Evolutionary conservation across 2,329 filamentous ascomycete genomes (phyloP).

Genomic region (Venturiaceae sp.): DNA sequence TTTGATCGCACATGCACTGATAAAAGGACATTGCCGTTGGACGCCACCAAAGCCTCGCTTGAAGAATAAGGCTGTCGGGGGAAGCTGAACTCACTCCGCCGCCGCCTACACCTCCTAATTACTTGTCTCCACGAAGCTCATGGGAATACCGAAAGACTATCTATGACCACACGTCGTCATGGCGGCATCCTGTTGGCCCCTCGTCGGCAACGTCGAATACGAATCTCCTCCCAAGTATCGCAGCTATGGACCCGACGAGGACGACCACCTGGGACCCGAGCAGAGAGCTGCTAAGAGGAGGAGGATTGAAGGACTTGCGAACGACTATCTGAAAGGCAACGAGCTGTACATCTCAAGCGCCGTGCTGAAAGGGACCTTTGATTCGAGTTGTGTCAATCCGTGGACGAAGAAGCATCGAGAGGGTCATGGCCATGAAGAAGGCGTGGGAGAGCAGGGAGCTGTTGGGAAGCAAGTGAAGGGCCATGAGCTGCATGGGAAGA

Average conservation of each 20-base stretch:
- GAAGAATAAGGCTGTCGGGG: neutral
- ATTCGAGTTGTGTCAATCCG: constrained; percentile 24
- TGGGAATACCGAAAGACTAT: neutral
- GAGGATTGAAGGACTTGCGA: constrained; percentile 51
- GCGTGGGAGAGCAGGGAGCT: too few relatives aligned
- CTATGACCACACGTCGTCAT: neutral
- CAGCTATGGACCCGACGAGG: constrained; percentile 46
- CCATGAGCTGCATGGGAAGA: neutral
- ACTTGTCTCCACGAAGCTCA: neutral
- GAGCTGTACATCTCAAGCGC: constrained; percentile 51
- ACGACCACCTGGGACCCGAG: constrained; percentile 44
- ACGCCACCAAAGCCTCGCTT: neutral
- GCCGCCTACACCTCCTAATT: neutral
- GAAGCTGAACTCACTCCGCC: neutral
- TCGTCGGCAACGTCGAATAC: constrained; percentile 1
- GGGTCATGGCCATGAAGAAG: too few relatives aligned
- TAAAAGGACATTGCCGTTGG: neutral
- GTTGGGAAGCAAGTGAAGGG: too few relatives aligned
- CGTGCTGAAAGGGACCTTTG: constrained; percentile 52
- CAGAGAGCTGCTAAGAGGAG: constrained; percentile 40
- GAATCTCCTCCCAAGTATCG: constrained; percentile 31
- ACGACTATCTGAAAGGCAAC: constrained; percentile 47
- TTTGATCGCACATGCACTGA: too few relatives aligned
- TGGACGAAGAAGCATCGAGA: constrained; percentile 16
- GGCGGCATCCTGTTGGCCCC: neutral